These are phyloP conservation scores for Cytospora chrysosperma DNA, from an alignment of 2,329 filamentous ascomycete species.

Conservation along the genomic window DNA sequence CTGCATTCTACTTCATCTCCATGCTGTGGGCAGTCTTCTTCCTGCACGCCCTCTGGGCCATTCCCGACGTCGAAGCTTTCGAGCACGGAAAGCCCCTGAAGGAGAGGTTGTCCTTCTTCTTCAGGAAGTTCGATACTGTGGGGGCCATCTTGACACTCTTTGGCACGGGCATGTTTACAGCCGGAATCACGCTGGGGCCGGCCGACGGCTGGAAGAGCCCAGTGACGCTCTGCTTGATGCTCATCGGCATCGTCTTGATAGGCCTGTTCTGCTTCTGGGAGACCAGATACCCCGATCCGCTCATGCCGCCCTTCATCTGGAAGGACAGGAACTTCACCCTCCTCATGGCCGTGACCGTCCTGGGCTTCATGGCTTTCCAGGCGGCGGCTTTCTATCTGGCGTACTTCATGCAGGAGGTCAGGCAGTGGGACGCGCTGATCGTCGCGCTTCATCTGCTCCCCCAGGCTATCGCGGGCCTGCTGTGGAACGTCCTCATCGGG, in stretches of 20 bases:
- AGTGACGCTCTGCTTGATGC: constrained; percentile 61
- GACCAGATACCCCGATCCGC: constrained; percentile 45
- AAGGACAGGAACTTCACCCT: constrained; percentile 64
- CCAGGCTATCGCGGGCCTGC: constrained; percentile 60
- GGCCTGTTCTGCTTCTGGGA: constrained; percentile 63
- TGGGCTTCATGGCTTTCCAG: constrained; percentile 64
- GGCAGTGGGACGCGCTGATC: constrained; percentile 51
- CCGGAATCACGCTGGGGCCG: constrained; percentile 57
- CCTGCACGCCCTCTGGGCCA: constrained; percentile 57
- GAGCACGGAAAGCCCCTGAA: constrained; percentile 38
- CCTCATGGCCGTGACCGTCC: constrained; percentile 50
- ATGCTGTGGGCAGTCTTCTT: constrained; percentile 64
- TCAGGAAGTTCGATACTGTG: constrained; percentile 60
- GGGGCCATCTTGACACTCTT: constrained; percentile 60
- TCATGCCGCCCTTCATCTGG: constrained; percentile 58
- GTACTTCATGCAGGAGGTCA: constrained; percentile 62
- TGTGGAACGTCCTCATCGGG: constrained; percentile 63
- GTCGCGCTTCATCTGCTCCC: constrained; percentile 65
- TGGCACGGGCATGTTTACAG: constrained; percentile 65
- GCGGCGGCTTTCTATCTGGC: constrained; percentile 62
- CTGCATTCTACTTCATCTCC: constrained; percentile 59
- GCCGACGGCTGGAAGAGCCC: constrained; percentile 60
- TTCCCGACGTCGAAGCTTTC: constrained; percentile 54
- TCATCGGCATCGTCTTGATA: constrained; percentile 58
- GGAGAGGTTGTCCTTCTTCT: constrained; percentile 38